Base-by-base conservation (phyloP, 108 stramenopile genomes). In the Nitzschia inconspicua region DNA sequence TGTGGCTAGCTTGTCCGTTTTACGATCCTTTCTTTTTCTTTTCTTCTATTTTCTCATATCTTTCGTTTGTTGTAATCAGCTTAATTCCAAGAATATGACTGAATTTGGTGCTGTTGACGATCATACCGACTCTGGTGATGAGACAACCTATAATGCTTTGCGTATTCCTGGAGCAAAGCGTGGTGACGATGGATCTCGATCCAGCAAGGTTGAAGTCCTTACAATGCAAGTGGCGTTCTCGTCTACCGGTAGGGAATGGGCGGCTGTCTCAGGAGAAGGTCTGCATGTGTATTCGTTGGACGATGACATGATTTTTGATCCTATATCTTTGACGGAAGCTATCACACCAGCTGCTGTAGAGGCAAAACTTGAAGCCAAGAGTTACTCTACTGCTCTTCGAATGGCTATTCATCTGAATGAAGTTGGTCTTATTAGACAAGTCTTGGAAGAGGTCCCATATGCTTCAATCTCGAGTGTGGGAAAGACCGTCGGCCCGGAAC, bases 231-330 rank as follows among this genome's bases (percentile, higher is more conserved):
- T 95, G 29, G 60, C 83, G 19, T 91, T 95, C 66, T 89, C 90
- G 4, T 84, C 88, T 3, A 92, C 90, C 7, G 94, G 94, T 3
- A 60, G 90, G 44, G 94, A 95, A 57, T 95, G 90, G 90, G 85
- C 89, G 5, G 70, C 87, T 23, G 89, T 95, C 18, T 91, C 94
- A 7, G 82, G 77, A 27, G 94, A 95, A 82, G 94, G 94, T 5
- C 57, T 95, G 3, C 89, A 91, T 48, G 89, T 95, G 8, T 95
- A 95, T 62, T 90, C 89, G 11, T 70, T 95, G 27, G 94, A 95
- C 51, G 94, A 92, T 41, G 94, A 95, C 60, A 86, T 91, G 86
- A 82, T 89, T 22, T 95, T 95, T 65, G 94, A 95, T 73, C 94
- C 94, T 3, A 83, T 95, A 32, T 85, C 88, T 7, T 70, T 95